phyloP scores from a whole-genome alignment of 2,329 filamentous ascomycete genomes.

The Dactylellina parvicollis region DNA sequence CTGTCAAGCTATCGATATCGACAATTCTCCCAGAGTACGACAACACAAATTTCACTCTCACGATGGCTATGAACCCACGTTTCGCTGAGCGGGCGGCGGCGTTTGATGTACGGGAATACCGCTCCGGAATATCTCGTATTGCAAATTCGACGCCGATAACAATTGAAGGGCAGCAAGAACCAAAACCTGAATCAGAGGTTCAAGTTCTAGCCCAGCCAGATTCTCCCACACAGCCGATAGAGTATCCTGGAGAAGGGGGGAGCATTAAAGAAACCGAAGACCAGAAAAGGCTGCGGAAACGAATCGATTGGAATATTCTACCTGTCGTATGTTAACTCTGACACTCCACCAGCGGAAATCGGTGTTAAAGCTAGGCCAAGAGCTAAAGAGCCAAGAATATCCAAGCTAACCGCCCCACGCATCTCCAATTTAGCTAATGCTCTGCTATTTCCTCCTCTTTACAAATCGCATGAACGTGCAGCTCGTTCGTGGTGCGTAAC shows the following conservation, averaged over 20 bases:
- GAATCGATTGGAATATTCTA: slow-evolving; percentile 25
- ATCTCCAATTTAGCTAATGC: slow-evolving; percentile 2
- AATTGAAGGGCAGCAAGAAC: no score
- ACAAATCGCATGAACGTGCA: slow-evolving; percentile 29
- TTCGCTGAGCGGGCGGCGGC: no score
- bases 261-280: slow-evolving; percentile 19
- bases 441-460: slow-evolving; percentile 31
- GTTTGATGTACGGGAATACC: no score
- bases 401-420: neutral
- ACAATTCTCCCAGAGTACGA: neutral
- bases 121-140: no score
- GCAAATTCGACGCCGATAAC: no score
- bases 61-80: slow-evolving; percentile 10
- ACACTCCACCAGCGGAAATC: neutral
- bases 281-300: slow-evolving; percentile 1
- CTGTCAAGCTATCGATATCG: neutral
- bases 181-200: no score
- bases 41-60: neutral
- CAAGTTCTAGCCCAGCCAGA: neutral
- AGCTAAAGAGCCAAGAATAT: no score
- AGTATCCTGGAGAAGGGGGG: neutral
- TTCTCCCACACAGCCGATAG: neutral
- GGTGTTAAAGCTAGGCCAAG: no score
- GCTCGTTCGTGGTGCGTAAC: slow-evolving; percentile 22
- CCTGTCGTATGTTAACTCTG: slow-evolving; percentile 7